These are phyloP conservation scores for Akebia trifoliata DNA, from an alignment of 164 flowering plant species.

Conservation along the genomic window DNA sequence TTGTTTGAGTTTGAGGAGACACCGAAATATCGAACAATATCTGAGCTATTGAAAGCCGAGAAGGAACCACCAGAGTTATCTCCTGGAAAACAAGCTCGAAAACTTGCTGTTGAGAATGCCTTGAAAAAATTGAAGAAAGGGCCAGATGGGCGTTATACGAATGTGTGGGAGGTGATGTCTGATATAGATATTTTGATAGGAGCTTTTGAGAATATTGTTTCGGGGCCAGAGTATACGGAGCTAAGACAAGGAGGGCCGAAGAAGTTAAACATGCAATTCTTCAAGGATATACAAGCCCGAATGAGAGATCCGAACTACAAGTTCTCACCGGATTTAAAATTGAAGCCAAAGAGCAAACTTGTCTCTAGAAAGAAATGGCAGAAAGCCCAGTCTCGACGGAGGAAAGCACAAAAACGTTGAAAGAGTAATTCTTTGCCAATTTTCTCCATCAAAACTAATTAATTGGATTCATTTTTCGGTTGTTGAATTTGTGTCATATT, in stretches of 20 bases:
- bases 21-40: constrained; percentile 67
- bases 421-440: neutral
- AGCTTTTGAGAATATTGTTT: constrained; percentile 90
- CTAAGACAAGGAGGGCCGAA: constrained; percentile 88
- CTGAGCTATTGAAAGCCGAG: constrained; percentile 69
- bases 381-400: constrained; percentile 64
- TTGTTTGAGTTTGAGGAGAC: constrained; percentile 88
- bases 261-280: constrained; percentile 79
- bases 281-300: constrained; percentile 87
- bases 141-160: constrained; percentile 89
- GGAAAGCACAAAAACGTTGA: constrained; percentile 72
- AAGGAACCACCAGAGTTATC: constrained; percentile 75
- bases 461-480: too few relatives aligned
- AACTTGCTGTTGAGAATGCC: constrained; percentile 88
- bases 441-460: too few relatives aligned
- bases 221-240: constrained; percentile 92
- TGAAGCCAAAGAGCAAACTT: constrained; percentile 90
- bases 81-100: constrained; percentile 94
- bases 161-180: constrained; percentile 96
- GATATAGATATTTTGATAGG: constrained; percentile 87
- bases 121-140: constrained; percentile 92
- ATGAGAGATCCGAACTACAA: constrained; percentile 96
- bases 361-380: constrained; percentile 85
- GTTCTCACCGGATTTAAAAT: constrained; percentile 75
- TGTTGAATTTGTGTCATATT: neutral